These are phyloP conservation scores for Volvox reticuliferus DNA, from an alignment of 139 green algal genomes.

Conservation along the genomic window DNA sequence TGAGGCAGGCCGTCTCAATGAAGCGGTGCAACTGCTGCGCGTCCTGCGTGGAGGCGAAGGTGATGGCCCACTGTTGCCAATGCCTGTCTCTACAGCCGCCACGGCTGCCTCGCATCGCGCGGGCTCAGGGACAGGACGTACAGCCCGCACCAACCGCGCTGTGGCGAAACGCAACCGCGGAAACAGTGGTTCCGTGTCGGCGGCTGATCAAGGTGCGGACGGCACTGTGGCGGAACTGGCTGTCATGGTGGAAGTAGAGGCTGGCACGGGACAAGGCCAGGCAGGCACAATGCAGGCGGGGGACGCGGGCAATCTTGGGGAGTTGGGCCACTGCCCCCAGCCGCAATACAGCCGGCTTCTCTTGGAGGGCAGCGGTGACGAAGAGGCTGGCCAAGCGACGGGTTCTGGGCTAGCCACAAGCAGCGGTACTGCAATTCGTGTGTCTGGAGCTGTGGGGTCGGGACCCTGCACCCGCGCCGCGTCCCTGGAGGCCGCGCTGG, in stretches of 20 bases:
- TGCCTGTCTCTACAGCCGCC: not conserved
- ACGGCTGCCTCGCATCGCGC: not conserved
- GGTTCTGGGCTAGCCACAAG: not conserved
- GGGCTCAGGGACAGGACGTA: not conserved
- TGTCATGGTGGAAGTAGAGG: not conserved
- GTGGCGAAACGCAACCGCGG: not conserved
- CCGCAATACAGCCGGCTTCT: conserved; percentile 32
- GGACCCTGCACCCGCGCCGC: not conserved
- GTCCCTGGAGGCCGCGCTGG: conserved; percentile 4
- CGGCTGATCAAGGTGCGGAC: not conserved
- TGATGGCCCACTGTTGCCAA: conserved; percentile 6
- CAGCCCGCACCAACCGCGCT: not conserved
- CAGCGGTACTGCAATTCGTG: too few relatives aligned
- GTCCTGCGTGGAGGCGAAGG: conserved; percentile 7
- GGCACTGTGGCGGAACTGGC: not conserved
- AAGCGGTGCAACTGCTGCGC: conserved; percentile 24
- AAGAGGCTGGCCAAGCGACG: conserved; percentile 14
- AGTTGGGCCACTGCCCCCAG: not conserved
- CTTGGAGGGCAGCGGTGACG: conserved; percentile 29
- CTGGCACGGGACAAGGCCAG: not conserved
- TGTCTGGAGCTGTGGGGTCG: not conserved
- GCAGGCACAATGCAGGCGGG: not conserved
- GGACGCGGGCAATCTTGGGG: not conserved
- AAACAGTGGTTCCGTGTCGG: not conserved
- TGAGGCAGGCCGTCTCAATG: not conserved